A percentile compares a stretch with the other conserved stretches of the same genome.
Conservation (phyloP, 176 grass and related monocot species). For the Stipa capillata region DNA sequence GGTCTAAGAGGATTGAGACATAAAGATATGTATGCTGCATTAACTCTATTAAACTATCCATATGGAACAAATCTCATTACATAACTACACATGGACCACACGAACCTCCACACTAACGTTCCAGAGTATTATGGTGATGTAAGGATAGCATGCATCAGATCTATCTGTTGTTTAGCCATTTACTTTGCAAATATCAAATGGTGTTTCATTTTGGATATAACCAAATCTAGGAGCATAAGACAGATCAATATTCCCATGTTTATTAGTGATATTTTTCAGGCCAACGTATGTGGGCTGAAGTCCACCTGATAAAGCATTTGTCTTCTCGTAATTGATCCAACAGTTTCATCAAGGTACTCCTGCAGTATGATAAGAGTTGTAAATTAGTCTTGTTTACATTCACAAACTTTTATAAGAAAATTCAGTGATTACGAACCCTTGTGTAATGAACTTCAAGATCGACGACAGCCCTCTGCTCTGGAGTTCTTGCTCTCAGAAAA, state of each 20-base stretch:
- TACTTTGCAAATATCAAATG: not conserved
- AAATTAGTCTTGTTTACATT: not conserved
- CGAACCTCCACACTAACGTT: too few species aligned
- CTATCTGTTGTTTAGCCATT: not conserved
- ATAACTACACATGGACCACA: too few species aligned
- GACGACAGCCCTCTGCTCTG: constrained; percentile 58
- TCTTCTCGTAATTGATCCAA: constrained; percentile 58
- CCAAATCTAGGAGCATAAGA: not conserved
- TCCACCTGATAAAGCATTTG: constrained; percentile 56
- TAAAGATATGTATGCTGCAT: too few species aligned
- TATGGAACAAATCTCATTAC: too few species aligned
- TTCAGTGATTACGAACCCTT: constrained; percentile 22
- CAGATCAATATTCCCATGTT: not conserved
- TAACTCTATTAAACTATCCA: too few species aligned
- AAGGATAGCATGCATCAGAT: not conserved
- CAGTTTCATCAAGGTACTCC: constrained; percentile 68
- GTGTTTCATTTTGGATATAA: not conserved
- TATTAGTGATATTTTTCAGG: not conserved
- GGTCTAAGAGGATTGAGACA: too few species aligned
- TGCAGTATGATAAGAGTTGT: constrained; percentile 6
- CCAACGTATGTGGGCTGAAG: not conserved
- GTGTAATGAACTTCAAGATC: constrained; percentile 89
- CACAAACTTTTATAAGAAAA: not conserved
- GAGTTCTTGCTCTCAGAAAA: constrained; percentile 69
- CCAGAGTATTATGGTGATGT: too few species aligned